Percentiles rank a stretch among this genome's conserved stretches.
Evolutionary conservation across 2,329 filamentous ascomycete species (phyloP).

Genomic region (Periconia sp.): DNA sequence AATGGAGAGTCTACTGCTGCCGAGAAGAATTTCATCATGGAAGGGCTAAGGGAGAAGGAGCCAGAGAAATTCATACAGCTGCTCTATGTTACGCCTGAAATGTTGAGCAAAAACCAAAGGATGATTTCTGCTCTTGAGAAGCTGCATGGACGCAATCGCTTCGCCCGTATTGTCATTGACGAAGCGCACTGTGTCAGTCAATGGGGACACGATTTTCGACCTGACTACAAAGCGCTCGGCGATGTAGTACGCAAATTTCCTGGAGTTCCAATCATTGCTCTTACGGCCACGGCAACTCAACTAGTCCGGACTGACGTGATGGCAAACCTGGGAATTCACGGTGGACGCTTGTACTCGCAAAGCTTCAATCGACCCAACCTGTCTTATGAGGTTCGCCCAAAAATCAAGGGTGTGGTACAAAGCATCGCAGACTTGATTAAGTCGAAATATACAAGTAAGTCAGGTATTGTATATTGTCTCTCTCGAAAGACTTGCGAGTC

Average conservation of each 20-base stretch:
- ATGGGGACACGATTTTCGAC: conserved; percentile 98
- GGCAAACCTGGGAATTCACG: conserved; percentile 82
- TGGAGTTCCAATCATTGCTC: conserved; percentile 86
- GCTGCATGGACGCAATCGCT: conserved; percentile 72
- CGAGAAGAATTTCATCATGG: conserved; percentile 71
- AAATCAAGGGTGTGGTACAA: conserved; percentile 65
- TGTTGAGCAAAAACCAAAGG: conserved; percentile 80
- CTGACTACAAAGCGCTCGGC: conserved; percentile 90
- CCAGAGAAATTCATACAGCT: conserved; percentile 82
- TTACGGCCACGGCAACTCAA: conserved; percentile 93
- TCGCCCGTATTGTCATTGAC: conserved; percentile 93
- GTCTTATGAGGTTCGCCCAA: conserved; percentile 81
- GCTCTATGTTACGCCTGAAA: conserved; percentile 95
- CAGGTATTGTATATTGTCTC: conserved; percentile 92
- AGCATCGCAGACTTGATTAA: conserved; percentile 72
- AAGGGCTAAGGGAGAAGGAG: conserved; percentile 64
- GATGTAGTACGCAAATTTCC: conserved; percentile 74
- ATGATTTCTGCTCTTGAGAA: conserved; percentile 71
- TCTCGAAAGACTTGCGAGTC: conserved; percentile 83
- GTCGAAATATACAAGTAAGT: conserved; percentile 70
- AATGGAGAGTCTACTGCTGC: conserved; percentile 75
- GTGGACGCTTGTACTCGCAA: conserved; percentile 81
- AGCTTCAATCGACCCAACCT: conserved; percentile 98
- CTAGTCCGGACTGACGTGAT: conserved; percentile 93
- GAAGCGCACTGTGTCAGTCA: conserved; percentile 99